Evolutionary conservation across 2,329 filamentous ascomycete genomes (phyloP), one percentile per base, ranked within the genome.

Genomic region (Aspergillus niger): DNA sequence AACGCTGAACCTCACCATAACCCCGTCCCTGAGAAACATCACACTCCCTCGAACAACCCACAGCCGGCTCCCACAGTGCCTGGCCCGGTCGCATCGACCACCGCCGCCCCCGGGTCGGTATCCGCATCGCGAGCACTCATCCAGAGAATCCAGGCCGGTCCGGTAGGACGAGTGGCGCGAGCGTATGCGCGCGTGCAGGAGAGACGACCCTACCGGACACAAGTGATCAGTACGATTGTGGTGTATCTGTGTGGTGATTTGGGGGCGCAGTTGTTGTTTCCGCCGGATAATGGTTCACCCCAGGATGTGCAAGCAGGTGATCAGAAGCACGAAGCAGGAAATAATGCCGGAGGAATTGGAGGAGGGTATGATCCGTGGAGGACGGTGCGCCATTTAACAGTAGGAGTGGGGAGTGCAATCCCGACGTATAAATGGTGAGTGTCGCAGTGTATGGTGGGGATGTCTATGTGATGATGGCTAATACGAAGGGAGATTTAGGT

Each of bases 231-330:
- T 67, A 87, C 90, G 44, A 76, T 97, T 49, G 82, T 91, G 41
- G 91, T 96, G 61, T 97, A 92, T 72, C 82, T 93, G 41, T 83
- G 86, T 53, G 91, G 90, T 8, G 92, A 96, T 75, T 66, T 95
- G 57, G 88, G 86, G 48, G 91, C 92, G 49, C 92, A 96, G 78
- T 81, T 83, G 59, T 86, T 96, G 65, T 80, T 81, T 64, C 73
- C 79, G 10, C 65, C 70, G 7, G 70, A 74, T 39, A 56, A 62
- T 59, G 57, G 74, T 63, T 52, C 70, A 64, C 26, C 52, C 7
- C 41, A 38, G 48, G 61, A 57, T 20, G 17, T 41, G 13, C 56
- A 56, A 36, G 10, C 39, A 67, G 77, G 79, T 60, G 81, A 81
- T 79, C 81, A 65, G 66, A 62, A 36, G 59, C n/a, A n/a, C 57